Base-by-base conservation (phyloP, 768 basidiomycete species). In the Hygrophoropsis aurantiaca region DNA sequence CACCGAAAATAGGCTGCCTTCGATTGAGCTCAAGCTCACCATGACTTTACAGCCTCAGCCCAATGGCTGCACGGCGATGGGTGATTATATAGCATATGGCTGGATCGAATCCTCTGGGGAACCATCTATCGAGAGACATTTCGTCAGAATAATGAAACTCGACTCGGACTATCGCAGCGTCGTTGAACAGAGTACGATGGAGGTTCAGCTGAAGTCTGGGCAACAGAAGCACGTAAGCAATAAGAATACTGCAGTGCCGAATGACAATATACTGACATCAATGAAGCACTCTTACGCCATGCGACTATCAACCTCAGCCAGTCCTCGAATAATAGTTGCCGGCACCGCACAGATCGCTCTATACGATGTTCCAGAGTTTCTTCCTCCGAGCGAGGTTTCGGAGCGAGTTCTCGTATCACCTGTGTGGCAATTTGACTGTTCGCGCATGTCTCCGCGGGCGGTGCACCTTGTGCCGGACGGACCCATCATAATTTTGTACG, bases 401-500 rank as follows among this genome's bases (percentile, higher is more conserved):
- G 21, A 42, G 23, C 23, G 11, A 10, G 40, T 23, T 7, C 3
- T 26, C 16, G 40, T 50, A 5, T 13, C 34, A 5, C 37, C 47
- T 5, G 46, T 53, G 32, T 53, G 47, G 52, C 40, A 38, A 25
- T 53, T 55, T 24, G 21, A 46, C 6, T 53, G 52, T 25, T 23
- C 25, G 16, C 38, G 30, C 26, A 44, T 55, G 42, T 16, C 11
- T 2, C 54, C 54, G 20, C 33, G 34, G n/a, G 38, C 38, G 11
- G 48, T 53, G 5, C 32, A 53, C 39, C 27, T 55, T 23, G 42
- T 53, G 11, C 52, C 54, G 4, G 49, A 51, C 10, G 33, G 40
- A 11, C 54, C 54, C 8, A 40, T 48, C 15, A 42, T 53, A 18
- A 44, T 55, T 35, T 40, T 47, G n/a, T 50, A 53, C 16, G n/a